These are phyloP conservation scores for Castanea crenata DNA, from an alignment of 306 rosid genomes.

Conservation along the genomic window DNA sequence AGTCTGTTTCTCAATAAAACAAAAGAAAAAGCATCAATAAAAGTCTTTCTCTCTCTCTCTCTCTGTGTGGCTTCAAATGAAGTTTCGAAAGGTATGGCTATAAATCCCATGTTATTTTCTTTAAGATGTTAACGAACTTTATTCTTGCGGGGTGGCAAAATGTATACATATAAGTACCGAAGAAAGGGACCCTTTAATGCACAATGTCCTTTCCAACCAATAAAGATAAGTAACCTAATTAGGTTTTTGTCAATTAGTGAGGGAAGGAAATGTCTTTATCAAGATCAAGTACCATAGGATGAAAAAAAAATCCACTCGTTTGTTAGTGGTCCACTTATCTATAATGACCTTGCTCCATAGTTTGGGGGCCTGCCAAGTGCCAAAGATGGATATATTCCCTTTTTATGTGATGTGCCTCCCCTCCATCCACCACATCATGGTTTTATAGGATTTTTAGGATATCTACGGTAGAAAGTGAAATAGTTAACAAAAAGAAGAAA, in stretches of 20 bases:
- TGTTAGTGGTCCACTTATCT: conserved; percentile 41
- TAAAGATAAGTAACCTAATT: conserved; percentile 13
- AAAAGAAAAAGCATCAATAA: too few species aligned
- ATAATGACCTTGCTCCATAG: conserved; percentile 26
- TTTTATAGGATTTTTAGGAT: too few species aligned
- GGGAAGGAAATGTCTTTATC: conserved; percentile 21
- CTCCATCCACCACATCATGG: too few species aligned
- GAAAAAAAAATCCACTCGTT: conserved; percentile 14
- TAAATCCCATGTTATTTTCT: not conserved
- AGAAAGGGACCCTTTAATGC: conserved; percentile 11
- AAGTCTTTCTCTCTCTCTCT: too few species aligned
- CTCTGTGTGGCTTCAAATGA: not conserved
- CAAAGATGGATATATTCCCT: conserved; percentile 19
- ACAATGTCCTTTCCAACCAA: not conserved
- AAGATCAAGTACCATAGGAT: conserved; percentile 19
- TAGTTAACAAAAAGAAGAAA: too few species aligned
- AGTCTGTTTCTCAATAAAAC: too few species aligned
- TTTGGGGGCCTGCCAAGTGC: not conserved
- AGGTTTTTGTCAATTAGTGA: conserved; percentile 3
- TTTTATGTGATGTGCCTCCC: not conserved
- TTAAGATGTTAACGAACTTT: conserved; percentile 2
- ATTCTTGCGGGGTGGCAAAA: not conserved
- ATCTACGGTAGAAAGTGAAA: too few species aligned
- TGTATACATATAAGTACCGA: not conserved
- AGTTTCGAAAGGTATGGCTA: not conserved